These are phyloP conservation scores for Cyclotella cryptica DNA, from an alignment of 108 stramenopile species.

Conservation along the genomic window DNA sequence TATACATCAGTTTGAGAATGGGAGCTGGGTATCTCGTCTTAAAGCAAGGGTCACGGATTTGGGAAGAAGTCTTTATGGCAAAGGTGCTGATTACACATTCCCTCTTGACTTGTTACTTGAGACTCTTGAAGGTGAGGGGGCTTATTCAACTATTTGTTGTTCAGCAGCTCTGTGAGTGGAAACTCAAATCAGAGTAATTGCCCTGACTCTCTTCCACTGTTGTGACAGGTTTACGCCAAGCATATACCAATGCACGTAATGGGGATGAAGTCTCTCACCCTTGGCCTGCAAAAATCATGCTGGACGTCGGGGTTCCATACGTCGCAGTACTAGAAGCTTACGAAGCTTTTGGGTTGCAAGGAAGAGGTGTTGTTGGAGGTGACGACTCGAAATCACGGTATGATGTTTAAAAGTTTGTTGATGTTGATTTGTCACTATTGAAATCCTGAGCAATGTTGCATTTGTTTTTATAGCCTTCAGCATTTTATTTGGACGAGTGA, in stretches of 20 bases:
- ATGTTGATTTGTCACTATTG: neutral
- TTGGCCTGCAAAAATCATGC: slow-evolving; percentile 72
- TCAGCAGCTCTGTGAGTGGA: too few species aligned
- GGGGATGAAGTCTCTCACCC: slow-evolving; percentile 28
- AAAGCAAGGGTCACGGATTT: slow-evolving; percentile 58
- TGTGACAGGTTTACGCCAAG: slow-evolving; percentile 58
- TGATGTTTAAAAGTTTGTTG: slow-evolving; percentile 8
- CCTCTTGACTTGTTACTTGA: slow-evolving; percentile 68
- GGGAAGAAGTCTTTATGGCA: slow-evolving; percentile 73
- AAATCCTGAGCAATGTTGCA: neutral
- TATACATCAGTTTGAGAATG: slow-evolving; percentile 70
- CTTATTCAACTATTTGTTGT: neutral
- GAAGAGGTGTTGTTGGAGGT: slow-evolving; percentile 5
- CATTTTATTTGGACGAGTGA: slow-evolving; percentile 51
- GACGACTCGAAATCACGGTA: slow-evolving; percentile 28
- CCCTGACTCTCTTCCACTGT: neutral
- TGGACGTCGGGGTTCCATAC: slow-evolving; percentile 73
- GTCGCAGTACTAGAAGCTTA: slow-evolving; percentile 55
- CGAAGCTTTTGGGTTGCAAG: slow-evolving; percentile 30
- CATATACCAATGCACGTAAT: slow-evolving; percentile 27
- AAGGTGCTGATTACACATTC: slow-evolving; percentile 71
- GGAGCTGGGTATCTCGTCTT: slow-evolving; percentile 70
- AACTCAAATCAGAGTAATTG: too few species aligned
- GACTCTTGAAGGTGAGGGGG: slow-evolving; percentile 71
- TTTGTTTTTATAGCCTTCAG: slow-evolving; percentile 38